A percentile compares a stretch with the other conserved stretches of the same genome.
phyloP scores from a whole-genome alignment of 768 basidiomycete genomes.

The Lactarius trivialis region DNA sequence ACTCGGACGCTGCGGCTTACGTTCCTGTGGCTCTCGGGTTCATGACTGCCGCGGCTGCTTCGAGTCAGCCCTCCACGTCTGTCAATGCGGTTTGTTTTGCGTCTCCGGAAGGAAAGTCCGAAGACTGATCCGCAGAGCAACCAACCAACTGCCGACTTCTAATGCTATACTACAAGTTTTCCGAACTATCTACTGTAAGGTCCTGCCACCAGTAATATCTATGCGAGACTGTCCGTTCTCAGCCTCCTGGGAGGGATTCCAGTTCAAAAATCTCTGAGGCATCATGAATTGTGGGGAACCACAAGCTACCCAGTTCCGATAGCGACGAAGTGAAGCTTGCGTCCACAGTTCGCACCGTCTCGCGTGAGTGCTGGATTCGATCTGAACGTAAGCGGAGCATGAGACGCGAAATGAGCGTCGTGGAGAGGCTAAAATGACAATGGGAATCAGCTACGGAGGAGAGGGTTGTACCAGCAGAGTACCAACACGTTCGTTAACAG shows the following conservation, averaged over 20 bases:
- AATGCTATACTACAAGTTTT: too few relatives aligned
- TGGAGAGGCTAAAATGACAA: neutral
- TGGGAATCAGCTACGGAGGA: neutral
- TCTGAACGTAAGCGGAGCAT: neutral
- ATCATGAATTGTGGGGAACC: neutral
- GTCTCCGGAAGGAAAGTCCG: too few relatives aligned
- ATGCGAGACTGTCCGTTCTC: slow-evolving; percentile 25
- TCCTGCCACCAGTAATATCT: too few relatives aligned
- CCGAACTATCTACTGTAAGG: too few relatives aligned
- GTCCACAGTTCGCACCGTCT: neutral
- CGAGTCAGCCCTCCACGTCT: too few relatives aligned
- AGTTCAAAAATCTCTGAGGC: neutral
- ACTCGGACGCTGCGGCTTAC: too few relatives aligned
- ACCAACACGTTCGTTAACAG: slow-evolving; percentile 1
- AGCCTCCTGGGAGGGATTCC: neutral
- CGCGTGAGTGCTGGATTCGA: neutral
- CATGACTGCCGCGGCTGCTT: too few relatives aligned
- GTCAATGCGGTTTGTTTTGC: too few relatives aligned
- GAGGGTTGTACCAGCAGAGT: neutral
- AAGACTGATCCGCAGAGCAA: too few relatives aligned
- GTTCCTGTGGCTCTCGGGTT: too few relatives aligned
- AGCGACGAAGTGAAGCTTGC: neutral
- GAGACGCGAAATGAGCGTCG: slow-evolving; percentile 5
- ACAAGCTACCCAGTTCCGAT: neutral
- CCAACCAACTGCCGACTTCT: too few relatives aligned